A percentile compares a stretch with the other conserved stretches of the same genome.
Conservation (phyloP, 495 filamentous ascomycete genomes). For the Recurvomyces mirabilis region DNA sequence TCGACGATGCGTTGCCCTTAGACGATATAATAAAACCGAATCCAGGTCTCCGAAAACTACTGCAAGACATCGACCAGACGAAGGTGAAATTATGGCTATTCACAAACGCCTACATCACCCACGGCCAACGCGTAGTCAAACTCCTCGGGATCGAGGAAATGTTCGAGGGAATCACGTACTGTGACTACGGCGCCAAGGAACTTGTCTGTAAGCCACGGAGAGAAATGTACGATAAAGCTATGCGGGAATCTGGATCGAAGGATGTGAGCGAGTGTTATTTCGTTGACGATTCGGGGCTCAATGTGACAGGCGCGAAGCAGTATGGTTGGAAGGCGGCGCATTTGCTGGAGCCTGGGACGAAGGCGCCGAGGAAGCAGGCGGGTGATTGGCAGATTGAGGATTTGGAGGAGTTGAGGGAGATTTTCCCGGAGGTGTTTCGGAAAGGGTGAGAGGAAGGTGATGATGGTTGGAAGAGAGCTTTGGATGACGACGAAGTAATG, state of each 20-base stretch:
- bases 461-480: too few species aligned
- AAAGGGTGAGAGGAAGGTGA: too few species aligned
- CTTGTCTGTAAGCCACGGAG: constrained; percentile 76
- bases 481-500: too few species aligned
- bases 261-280: constrained; percentile 58
- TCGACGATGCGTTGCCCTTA: constrained; percentile 89
- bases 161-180: constrained; percentile 89
- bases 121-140: constrained; percentile 69
- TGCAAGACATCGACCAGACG: constrained; percentile 62
- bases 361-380: constrained; percentile 45
- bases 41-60: constrained; percentile 57
- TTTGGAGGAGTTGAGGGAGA: constrained; percentile 57
- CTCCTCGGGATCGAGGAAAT: constrained; percentile 73
- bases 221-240: constrained; percentile 74
- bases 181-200: constrained; percentile 59
- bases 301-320: constrained; percentile 57
- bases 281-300: constrained; percentile 75
- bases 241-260: constrained; percentile 35
- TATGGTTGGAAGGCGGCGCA: constrained; percentile 74
- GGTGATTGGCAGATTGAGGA: constrained; percentile 57
- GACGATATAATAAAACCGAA: constrained; percentile 71
- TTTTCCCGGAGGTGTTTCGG: constrained; percentile 71
- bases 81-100: constrained; percentile 89
- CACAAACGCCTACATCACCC: constrained; percentile 90
- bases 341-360: constrained; percentile 61